Conservation (phyloP, 2,329 filamentous ascomycete genomes). For the Fusarium subglutinans region DNA sequence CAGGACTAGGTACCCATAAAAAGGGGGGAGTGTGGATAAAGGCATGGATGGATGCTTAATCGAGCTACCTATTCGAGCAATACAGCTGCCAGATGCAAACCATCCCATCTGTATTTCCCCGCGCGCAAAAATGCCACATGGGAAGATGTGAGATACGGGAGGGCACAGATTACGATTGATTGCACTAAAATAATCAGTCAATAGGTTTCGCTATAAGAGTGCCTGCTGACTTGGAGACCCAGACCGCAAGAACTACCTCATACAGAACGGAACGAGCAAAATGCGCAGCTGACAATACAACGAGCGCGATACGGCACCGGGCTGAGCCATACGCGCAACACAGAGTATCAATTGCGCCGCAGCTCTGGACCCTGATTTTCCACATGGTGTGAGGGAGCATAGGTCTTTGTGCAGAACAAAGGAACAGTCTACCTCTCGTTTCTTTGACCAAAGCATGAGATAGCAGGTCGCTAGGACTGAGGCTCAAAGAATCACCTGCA, state of each 20-base stretch:
- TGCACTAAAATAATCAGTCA: not conserved
- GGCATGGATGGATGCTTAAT: not conserved
- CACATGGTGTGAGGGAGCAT: not conserved
- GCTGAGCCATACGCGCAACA: slow-evolving; percentile 2
- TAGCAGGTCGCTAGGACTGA: not conserved
- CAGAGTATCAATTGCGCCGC: slow-evolving; percentile 1
- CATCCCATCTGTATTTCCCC: slow-evolving; percentile 15
- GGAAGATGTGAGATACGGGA: not conserved
- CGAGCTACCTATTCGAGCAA: slow-evolving; percentile 18
- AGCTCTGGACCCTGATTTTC: slow-evolving; percentile 26
- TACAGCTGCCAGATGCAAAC: slow-evolving; percentile 20
- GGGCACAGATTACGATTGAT: not conserved
- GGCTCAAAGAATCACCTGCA: slow-evolving; percentile 28
- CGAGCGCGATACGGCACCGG: not conserved
- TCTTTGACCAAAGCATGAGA: not conserved
- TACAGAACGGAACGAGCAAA: not conserved
- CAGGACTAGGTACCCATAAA: not conserved
- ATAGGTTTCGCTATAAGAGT: not conserved
- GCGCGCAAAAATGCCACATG: slow-evolving; percentile 16
- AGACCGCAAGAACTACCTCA: slow-evolving; percentile 3
- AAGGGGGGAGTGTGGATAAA: slow-evolving; percentile 28
- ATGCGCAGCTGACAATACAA: slow-evolving; percentile 22
- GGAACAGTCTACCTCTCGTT: not conserved
- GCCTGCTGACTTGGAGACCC: slow-evolving; percentile 16
- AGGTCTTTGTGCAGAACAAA: not conserved